Base-by-base conservation (phyloP, 2,329 filamentous ascomycete species). In the Phialophora verrucosa region DNA sequence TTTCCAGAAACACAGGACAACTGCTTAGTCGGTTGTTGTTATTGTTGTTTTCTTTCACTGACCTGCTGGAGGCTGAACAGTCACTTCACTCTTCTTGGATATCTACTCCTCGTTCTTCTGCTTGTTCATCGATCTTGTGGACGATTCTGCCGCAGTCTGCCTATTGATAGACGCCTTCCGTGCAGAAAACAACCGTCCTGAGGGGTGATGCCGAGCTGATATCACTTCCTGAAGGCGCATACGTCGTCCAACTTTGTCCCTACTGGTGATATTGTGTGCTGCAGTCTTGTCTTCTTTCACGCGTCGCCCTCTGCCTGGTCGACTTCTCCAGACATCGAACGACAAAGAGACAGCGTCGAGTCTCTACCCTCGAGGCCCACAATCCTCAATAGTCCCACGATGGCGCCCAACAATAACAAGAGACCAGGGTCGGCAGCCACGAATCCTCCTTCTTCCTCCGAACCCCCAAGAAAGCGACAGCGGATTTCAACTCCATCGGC, bases 381-480 rank as follows among this genome's bases (percentile, higher is more conserved):
- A 27, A 2, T 23, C 20, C 20, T 12, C 27, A 4, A 14, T 3
- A 25, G 14, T 4, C 4, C 25, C 20, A 51, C 49, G 20, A 51
- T 51, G 49, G 25, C 5, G 20, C 10, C 2, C 23, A 51, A 29
- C 20, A 51, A 27, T 20, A 50, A 25, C n/a, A 50, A 50, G 49
- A 51, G 49, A 51, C 10, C 49, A 2, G 20, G 3, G 17, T 51
- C 49, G 14, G 49, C 49, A 51, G 7, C 8, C 17, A n/a, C 38
- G 38, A 51, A 27, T 17, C 27, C 25, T 7, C 23, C 20, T 51
- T 23, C 20, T 20, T 4, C 20, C 20, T 51, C 20, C 49, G 49
- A 29, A 51, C 23, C 49, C 4, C 49, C 49, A 20, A 51, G 20
- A 29, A 51, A 51, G 49, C 49, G 49, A 51, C 49, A 51, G 49